phyloP scores from a whole-genome alignment of 345 rosid species.

The Crucihimalaya himalaica region DNA sequence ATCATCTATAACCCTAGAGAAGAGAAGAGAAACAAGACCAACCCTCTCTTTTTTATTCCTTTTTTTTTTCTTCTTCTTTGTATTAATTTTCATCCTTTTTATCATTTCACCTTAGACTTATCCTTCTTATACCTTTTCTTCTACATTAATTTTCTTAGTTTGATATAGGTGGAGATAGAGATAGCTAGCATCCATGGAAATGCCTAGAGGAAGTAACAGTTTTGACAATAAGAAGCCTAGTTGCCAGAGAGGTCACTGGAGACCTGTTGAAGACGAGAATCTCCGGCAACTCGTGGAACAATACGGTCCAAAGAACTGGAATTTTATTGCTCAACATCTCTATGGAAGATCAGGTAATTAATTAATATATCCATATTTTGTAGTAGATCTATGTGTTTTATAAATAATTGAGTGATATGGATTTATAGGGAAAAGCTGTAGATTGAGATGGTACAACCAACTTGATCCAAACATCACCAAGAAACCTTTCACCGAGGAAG shows the following conservation, averaged over 20 bases:
- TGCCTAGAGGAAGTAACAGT: slow-evolving; percentile 41
- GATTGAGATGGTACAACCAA: slow-evolving; percentile 80
- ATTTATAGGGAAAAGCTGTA: slow-evolving; percentile 63
- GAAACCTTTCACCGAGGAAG: slow-evolving; percentile 64
- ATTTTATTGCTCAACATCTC: slow-evolving; percentile 61
- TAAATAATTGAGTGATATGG: background rate
- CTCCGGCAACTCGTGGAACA: slow-evolving; percentile 57
- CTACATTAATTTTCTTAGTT: slow-evolving; percentile 18
- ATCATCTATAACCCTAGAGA: slow-evolving; percentile 47
- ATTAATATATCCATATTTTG: background rate
- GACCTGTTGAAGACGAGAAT: slow-evolving; percentile 61
- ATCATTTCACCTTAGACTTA: slow-evolving; percentile 40
- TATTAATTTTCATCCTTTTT: slow-evolving; percentile 30
- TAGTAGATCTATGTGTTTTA: slow-evolving; percentile 7
- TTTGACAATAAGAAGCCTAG: slow-evolving; percentile 39
- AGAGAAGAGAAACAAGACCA: slow-evolving; percentile 37
- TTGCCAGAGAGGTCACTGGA: slow-evolving; percentile 70
- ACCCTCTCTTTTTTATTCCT: slow-evolving; percentile 38
- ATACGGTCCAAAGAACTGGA: slow-evolving; percentile 67
- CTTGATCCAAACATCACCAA: slow-evolving; percentile 71
- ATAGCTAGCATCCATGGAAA: slow-evolving; percentile 46
- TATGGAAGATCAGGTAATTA: slow-evolving; percentile 61
- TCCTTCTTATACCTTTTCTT: slow-evolving; percentile 34
- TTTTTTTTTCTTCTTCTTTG: slow-evolving; percentile 10
- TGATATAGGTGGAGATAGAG: slow-evolving; percentile 29